A percentile compares a stretch with the other conserved stretches of the same genome.
phyloP scores from a whole-genome alignment of 768 basidiomycete species.

The Butyriboletus loyo region DNA sequence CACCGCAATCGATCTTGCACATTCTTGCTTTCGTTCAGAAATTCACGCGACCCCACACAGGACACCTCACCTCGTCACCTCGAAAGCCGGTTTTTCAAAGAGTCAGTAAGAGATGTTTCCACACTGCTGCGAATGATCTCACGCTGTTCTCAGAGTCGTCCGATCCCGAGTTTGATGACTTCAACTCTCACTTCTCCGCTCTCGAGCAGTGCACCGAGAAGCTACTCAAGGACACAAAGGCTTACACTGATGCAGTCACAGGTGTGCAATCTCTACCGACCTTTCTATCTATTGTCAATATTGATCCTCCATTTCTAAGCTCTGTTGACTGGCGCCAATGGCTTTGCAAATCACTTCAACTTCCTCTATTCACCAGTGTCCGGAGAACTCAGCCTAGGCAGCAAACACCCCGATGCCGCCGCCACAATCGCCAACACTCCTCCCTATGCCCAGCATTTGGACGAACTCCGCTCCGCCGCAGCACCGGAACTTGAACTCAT shows the following conservation, averaged over 20 bases:
- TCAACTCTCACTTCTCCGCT: slow-evolving; percentile 67
- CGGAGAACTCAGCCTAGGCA: slow-evolving; percentile 76
- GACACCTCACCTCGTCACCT: slow-evolving; percentile 87
- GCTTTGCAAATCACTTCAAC: slow-evolving; percentile 62
- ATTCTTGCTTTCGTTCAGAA: slow-evolving; percentile 2
- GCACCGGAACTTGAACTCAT: slow-evolving; percentile 93
- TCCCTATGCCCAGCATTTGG: slow-evolving; percentile 68
- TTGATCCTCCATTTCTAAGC: slow-evolving; percentile 35
- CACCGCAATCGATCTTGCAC: slow-evolving; percentile 3
- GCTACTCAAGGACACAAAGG: slow-evolving; percentile 86
- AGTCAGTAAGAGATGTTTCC: slow-evolving; percentile 51
- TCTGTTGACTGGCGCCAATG: slow-evolving; percentile 62
- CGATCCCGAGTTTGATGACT: slow-evolving; percentile 91
- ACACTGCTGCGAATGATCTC: neutral
- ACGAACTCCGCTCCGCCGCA: slow-evolving; percentile 76
- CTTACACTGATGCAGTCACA: slow-evolving; percentile 80
- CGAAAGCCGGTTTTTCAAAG: slow-evolving; percentile 88
- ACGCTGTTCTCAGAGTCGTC: slow-evolving; percentile 52
- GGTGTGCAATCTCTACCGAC: slow-evolving; percentile 36
- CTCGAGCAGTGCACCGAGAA: slow-evolving; percentile 85
- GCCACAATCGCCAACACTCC: slow-evolving; percentile 78
- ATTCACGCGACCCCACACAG: slow-evolving; percentile 37
- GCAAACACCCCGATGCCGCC: slow-evolving; percentile 73
- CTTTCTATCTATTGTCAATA: neutral
- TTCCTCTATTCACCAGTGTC: slow-evolving; percentile 61